Base-by-base conservation (phyloP, 1,284 basidiomycete species). In the Fomitiporia mediterranea region DNA sequence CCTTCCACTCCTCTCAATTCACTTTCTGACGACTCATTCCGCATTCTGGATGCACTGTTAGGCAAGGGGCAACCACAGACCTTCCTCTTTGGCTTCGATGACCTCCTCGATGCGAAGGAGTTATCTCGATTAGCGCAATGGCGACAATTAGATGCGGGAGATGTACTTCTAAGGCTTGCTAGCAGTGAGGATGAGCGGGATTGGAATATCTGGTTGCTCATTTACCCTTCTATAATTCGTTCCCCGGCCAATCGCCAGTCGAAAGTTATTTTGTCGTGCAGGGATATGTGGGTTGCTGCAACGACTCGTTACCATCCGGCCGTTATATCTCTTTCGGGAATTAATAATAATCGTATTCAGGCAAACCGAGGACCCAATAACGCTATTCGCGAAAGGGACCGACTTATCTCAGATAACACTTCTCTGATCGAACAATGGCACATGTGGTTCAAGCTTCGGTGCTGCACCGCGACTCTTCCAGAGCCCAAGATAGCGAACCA, bases 341-440 rank as follows among this genome's bases (percentile, higher is more conserved):
- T 85, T 60, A 35, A 25, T 17, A 56, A 55, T 37, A 57, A 60
- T n/a, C 34, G 49, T 27, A 28, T 54, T 11, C 53, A 58, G 25
- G 39, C 56, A 5, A 43, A 46, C 6, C 56, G 56, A 13, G 44
- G 48, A 17, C 57, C 61, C 13, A 57, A 51, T 27, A 40, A 44
- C 7, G 49, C 50, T 27, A 55, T 53, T 13, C 59, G 63, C n/a
- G 60, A 62, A 37, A 54, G 57, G 30, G 63, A 63, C 21, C 55
- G 56, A 40, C 57, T 65, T 0, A 46, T 84, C 2, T 72, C 76
- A 21, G 91, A 94, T 25, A 82, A 84, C 56, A 79, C 76, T 60
- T 69, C 74, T 7, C 70, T 87, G 37, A 82, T 94, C 21, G 85
- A 89, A 47, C 92, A 96, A 67, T 98, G 94, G 94, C 82, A 89